Base-by-base conservation (phyloP, 768 basidiomycete species). In the Termitomyces sp. region DNA sequence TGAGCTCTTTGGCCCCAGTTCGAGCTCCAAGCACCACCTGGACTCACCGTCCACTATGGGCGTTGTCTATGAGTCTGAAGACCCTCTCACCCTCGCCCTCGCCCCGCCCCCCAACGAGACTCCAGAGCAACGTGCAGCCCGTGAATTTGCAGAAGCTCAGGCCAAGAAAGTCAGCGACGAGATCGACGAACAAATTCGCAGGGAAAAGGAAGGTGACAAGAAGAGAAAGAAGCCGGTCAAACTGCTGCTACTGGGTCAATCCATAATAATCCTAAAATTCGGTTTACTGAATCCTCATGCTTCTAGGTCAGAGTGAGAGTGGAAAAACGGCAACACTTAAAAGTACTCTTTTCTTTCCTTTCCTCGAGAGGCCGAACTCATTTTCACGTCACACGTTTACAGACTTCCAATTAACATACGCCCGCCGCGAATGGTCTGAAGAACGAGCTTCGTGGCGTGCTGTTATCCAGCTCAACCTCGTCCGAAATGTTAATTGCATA, bases 251-350 rank as follows among this genome's bases (percentile, higher is more conserved):
- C 77, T 92, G 5, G 88, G 88, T 71, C 57, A 60, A 73, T 35
- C 38, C 40, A 36, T 48, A 33, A 31, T 53, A 47, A 54, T 52
- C 35, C 16, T 23, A 54, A 16, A 5, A 41, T 46, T 22, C 31
- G 44, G 16, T 52, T 53, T 27, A 45, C 55, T 22, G 12, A 36
- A 7, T 7, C 12, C 23, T 54, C 15, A 27, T 23, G 48, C 16
- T 42, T 60, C 6, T 54, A 78, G 80, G 81, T 16, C 86, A 88
- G 68, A 86, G 84, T 56, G 87, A 89, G 73, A 88, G 85, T 63
- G 89, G 85, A 31, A 91, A 91, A 68, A 88, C 87, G 0, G 88
- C 89, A 25, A 89, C 88, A 0, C 64, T 91, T 52, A 91, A 91
- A 70, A 91, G 88, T 89, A 60, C 29, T 42, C 4, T 16, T 35